Percentiles rank a stretch among this genome's conserved stretches.
These are phyloP conservation scores for Myochromella boudieri DNA, from an alignment of 768 basidiomycete species.

Conservation along the genomic window DNA sequence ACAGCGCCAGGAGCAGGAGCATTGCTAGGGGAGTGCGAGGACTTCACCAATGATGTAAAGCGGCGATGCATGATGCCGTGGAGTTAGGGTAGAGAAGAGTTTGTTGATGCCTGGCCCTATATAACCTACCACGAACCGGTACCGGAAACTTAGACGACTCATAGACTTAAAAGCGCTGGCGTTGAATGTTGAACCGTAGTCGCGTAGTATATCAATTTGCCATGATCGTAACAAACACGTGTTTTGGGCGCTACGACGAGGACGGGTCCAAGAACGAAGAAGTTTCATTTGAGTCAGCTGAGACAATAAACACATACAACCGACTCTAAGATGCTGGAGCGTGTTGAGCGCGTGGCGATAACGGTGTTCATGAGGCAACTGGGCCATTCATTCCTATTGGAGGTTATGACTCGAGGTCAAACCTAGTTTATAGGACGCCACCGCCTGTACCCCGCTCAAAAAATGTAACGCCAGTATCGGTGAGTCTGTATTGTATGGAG, in stretches of 20 bases:
- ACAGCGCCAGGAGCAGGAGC: background rate
- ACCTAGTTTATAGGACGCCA: slow-evolving; percentile 44
- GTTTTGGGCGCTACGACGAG: background rate
- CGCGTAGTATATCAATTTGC: background rate
- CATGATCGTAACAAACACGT: background rate
- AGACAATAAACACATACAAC: no score
- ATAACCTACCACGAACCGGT: no score
- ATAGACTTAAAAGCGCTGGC: no score
- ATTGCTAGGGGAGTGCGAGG: slow-evolving; percentile 1
- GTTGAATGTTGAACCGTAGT: no score
- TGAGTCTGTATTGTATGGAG: slow-evolving; percentile 71
- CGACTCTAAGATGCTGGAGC: no score
- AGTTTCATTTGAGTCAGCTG: no score
- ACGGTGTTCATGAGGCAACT: no score
- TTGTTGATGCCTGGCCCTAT: no score
- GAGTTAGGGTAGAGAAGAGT: background rate
- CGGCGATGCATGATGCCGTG: slow-evolving; percentile 22
- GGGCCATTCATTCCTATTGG: no score
- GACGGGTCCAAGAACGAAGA: background rate
- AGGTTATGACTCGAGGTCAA: background rate
- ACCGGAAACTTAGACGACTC: no score
- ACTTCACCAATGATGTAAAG: slow-evolving; percentile 12
- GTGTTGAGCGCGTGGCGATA: no score
- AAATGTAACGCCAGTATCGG: slow-evolving; percentile 63
- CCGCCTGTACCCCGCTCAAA: slow-evolving; percentile 73